Percentiles rank a stretch among this genome's conserved stretches.
phyloP scores from a whole-genome alignment of 1,284 basidiomycete species.

The Naganishia liquefaciens region DNA sequence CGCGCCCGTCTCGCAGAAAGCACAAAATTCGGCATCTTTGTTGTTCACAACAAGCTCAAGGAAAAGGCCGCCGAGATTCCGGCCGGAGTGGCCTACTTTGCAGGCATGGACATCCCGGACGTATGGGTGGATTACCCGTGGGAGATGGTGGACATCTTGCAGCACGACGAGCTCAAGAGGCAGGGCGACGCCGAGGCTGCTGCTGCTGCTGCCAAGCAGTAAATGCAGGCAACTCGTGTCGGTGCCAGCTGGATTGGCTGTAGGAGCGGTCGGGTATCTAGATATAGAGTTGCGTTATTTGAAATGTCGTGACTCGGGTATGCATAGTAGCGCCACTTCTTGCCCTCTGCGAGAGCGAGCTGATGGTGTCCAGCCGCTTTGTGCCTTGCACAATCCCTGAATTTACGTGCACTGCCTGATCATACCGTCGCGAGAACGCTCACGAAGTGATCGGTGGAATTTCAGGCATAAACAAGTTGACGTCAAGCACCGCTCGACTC shows the following conservation, averaged over 20 bases:
- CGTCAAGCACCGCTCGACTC: too few species aligned
- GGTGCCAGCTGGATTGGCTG: background rate
- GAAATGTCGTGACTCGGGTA: background rate
- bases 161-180: slow-evolving; percentile 35
- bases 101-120: slow-evolving; percentile 53
- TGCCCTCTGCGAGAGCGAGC: too few species aligned
- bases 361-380: too few species aligned
- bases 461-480: too few species aligned
- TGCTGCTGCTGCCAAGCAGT: slow-evolving; percentile 18
- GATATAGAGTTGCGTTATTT: background rate
- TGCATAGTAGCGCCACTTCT: background rate
- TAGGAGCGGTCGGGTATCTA: background rate
- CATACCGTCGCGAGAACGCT: too few species aligned
- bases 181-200: slow-evolving; percentile 31
- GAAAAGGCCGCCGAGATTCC: slow-evolving; percentile 75
- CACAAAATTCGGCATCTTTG: slow-evolving; percentile 85
- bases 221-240: background rate
- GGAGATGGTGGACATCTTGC: slow-evolving; percentile 37
- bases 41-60: slow-evolving; percentile 77
- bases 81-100: slow-evolving; percentile 50
- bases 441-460: too few species aligned
- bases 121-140: slow-evolving; percentile 56
- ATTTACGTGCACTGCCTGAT: too few species aligned
- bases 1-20: slow-evolving; percentile 63
- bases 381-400: too few species aligned